A percentile compares a stretch with the other conserved stretches of the same genome.
Conservation (phyloP, 495 filamentous ascomycete species). For the Penicillium dipodomyicola region DNA sequence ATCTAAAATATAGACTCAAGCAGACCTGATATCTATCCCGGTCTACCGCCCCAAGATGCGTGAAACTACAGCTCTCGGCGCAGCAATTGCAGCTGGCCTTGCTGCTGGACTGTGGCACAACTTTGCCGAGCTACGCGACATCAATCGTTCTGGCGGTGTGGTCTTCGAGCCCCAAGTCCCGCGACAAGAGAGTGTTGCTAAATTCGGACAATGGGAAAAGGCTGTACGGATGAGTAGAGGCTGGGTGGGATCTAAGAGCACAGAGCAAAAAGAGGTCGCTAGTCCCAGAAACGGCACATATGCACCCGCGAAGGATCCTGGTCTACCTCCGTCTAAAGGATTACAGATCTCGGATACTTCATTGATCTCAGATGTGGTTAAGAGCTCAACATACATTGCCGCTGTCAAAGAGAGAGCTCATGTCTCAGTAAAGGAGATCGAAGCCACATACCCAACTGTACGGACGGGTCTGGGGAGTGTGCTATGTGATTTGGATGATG, state of each 20-base stretch:
- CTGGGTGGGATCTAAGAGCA: slow-evolving; percentile 49
- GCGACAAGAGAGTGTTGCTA: slow-evolving; percentile 54
- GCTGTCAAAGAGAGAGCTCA: slow-evolving; percentile 14
- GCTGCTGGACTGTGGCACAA: slow-evolving; percentile 79
- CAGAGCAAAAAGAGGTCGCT: neutral
- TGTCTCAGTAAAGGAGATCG: slow-evolving; percentile 19
- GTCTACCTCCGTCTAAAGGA: neutral
- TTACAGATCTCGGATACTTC: neutral
- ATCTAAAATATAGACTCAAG: slow-evolving; percentile 34
- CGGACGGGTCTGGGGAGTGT: slow-evolving; percentile 26
- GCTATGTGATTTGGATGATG: slow-evolving; percentile 34
- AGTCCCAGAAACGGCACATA: neutral
- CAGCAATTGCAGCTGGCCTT: slow-evolving; percentile 92
- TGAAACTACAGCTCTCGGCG: slow-evolving; percentile 89
- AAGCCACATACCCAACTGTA: slow-evolving; percentile 14
- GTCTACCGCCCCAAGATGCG: slow-evolving; percentile 64
- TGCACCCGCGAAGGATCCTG: neutral
- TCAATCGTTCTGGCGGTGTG: slow-evolving; percentile 69
- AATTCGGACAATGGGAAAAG: slow-evolving; percentile 76
- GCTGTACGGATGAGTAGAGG: slow-evolving; percentile 85
- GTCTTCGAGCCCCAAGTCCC: slow-evolving; percentile 71
- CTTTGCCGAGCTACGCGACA: slow-evolving; percentile 73
- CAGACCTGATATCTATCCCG: slow-evolving; percentile 45
- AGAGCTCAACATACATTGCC: neutral
- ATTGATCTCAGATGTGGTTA: slow-evolving; percentile 10